A percentile compares a stretch with the other conserved stretches of the same genome.
Evolutionary conservation across 768 basidiomycete species (phyloP).

Genomic region (Suillus subaureus): DNA sequence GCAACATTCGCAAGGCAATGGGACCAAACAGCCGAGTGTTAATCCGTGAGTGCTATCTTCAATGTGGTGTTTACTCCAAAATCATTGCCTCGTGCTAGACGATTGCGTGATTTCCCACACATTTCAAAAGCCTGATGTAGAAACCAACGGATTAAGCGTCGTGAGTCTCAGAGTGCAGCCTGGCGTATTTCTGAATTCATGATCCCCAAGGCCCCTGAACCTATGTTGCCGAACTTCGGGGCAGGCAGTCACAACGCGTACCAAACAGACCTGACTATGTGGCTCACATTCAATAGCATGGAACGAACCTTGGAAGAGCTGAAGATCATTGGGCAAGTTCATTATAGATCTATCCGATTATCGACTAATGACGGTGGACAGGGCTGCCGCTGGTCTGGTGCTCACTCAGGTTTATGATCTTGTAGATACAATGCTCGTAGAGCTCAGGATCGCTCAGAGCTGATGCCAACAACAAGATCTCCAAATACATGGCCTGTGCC

Average conservation of each 20-base stretch:
- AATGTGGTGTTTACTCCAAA: neutral
- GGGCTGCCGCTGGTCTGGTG: conserved; percentile 21
- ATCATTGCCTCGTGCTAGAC: conserved; percentile 15
- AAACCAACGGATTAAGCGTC: neutral
- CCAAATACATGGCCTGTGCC: neutral
- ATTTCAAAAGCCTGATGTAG: conserved; percentile 8
- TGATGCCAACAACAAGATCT: neutral
- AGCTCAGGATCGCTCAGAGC: conserved; percentile 21
- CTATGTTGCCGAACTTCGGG: conserved; percentile 51
- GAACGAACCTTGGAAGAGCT: conserved; percentile 46
- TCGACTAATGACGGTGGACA: conserved; percentile 5
- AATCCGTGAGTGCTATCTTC: conserved; percentile 28
- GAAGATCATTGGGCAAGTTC: neutral
- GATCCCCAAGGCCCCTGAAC: conserved; percentile 40
- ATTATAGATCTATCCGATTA: neutral
- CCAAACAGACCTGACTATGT: conserved; percentile 50
- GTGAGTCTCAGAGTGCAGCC: neutral
- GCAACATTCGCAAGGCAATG: conserved; percentile 32
- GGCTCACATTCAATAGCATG: conserved; percentile 41
- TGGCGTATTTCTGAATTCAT: conserved; percentile 3
- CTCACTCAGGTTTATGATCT: conserved; percentile 31
- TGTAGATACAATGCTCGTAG: conserved; percentile 27
- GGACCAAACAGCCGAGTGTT: conserved; percentile 32
- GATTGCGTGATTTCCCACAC: conserved; percentile 24
- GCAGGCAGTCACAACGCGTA: conserved; percentile 43